Conservation (phyloP, 768 basidiomycete genomes). For the Pleurotus ostreatus region DNA sequence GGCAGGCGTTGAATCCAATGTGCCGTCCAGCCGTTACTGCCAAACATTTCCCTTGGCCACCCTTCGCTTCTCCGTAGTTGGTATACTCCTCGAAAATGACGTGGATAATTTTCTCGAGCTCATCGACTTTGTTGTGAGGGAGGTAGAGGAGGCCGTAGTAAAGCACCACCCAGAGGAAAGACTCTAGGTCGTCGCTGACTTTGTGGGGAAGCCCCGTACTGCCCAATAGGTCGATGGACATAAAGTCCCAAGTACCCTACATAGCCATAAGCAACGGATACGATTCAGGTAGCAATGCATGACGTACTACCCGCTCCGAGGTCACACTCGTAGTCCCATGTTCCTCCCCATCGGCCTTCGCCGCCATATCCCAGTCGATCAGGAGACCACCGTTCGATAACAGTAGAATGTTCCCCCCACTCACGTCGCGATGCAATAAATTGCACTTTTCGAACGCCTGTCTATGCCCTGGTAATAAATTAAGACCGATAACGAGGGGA, state of each 20-base stretch:
- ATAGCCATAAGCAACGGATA: background rate
- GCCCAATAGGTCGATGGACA: conserved; percentile 16
- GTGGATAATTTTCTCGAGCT: no score
- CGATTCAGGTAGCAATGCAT: background rate
- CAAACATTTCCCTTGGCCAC: no score
- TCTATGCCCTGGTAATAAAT: conserved; percentile 6
- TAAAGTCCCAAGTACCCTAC: conserved; percentile 23
- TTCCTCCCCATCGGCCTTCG: background rate
- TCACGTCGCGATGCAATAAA: conserved; percentile 10
- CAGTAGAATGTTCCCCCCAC: conserved; percentile 8
- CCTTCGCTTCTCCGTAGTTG: no score
- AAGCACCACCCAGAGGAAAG: conserved; percentile 20
- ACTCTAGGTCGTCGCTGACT: conserved; percentile 26
- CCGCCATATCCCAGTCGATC: conserved; percentile 10
- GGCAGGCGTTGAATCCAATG: no score
- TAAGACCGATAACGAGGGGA: background rate
- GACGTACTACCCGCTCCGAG: conserved; percentile 6
- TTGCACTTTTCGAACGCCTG: conserved; percentile 5
- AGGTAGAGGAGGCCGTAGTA: conserved; percentile 13
- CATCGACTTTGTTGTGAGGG: conserved; percentile 5
- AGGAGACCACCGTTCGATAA: conserved; percentile 1
- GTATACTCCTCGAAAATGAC: no score
- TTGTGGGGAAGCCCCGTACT: conserved; percentile 13
- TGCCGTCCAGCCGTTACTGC: no score
- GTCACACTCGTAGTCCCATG: background rate